A percentile compares a stretch with the other conserved stretches of the same genome.
Conservation (phyloP, 768 basidiomycete genomes). For the Melanogaster broomeanus region DNA sequence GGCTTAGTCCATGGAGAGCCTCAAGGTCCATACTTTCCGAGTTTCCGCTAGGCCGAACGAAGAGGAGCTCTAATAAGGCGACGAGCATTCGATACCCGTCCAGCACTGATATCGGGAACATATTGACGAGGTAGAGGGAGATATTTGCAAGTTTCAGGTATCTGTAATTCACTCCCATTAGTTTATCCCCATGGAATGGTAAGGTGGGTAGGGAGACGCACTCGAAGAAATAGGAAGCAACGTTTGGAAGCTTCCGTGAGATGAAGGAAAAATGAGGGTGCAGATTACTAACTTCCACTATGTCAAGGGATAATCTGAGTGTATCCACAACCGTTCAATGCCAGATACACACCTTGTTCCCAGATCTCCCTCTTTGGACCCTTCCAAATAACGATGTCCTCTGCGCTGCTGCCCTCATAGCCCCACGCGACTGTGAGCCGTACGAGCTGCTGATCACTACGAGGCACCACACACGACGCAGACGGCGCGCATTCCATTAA, state of each 20-base stretch:
- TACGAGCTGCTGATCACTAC: slow-evolving; percentile 50
- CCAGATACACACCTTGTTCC: slow-evolving; percentile 55
- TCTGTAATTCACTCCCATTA: slow-evolving; percentile 34
- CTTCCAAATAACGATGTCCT: slow-evolving; percentile 66
- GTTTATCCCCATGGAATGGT: neutral
- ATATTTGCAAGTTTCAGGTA: slow-evolving; percentile 68
- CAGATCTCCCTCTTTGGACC: slow-evolving; percentile 67
- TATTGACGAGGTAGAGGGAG: slow-evolving; percentile 81
- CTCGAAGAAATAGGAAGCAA: slow-evolving; percentile 48
- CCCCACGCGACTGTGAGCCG: slow-evolving; percentile 47
- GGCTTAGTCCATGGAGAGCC: slow-evolving; percentile 5
- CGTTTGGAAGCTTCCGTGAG: slow-evolving; percentile 23
- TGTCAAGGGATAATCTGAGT: neutral
- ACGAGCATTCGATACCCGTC: slow-evolving; percentile 69
- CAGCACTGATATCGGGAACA: slow-evolving; percentile 69
- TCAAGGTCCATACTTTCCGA: slow-evolving; percentile 22
- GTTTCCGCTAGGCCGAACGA: neutral
- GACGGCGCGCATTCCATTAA: slow-evolving; percentile 37
- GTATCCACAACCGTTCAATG: neutral
- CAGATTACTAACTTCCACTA: slow-evolving; percentile 56
- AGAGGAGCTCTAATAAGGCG: slow-evolving; percentile 27
- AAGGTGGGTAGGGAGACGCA: slow-evolving; percentile 36
- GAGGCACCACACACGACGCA: slow-evolving; percentile 56
- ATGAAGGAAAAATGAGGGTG: slow-evolving; percentile 36
- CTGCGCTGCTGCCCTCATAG: neutral